phyloP scores from a whole-genome alignment of 1,139 yeast genomes.

The Tardiomyces depauwii region DNA sequence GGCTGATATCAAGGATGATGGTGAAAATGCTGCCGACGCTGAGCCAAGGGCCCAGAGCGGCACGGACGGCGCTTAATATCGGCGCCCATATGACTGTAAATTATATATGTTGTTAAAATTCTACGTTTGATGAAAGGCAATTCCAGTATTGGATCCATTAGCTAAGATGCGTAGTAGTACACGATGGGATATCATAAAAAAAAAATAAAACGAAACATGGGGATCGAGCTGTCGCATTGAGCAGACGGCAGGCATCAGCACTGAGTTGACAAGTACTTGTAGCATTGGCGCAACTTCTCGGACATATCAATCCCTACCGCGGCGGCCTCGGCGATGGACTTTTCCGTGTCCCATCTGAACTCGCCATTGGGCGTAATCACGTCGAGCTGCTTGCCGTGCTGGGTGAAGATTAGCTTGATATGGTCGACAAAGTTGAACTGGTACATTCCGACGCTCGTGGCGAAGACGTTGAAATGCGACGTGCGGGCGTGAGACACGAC shows the following conservation, averaged over 20 bases:
- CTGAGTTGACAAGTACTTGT: background rate
- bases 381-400: constrained; percentile 64
- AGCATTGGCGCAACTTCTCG: background rate
- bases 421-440: constrained; percentile 96
- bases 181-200: too few species aligned
- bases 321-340: background rate
- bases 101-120: too few species aligned
- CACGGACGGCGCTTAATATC: too few species aligned
- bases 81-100: too few species aligned
- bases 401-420: constrained; percentile 72
- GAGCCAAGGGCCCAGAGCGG: too few species aligned
- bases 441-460: constrained; percentile 81
- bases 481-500: constrained; percentile 19
- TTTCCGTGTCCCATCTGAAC: background rate
- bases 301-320: background rate
- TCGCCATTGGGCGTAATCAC: constrained; percentile 35
- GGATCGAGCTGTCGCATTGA: background rate
- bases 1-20: too few species aligned
- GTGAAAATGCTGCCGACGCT: too few species aligned
- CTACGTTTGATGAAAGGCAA: too few species aligned
- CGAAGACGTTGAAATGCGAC: constrained; percentile 79
- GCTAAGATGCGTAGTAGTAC: too few species aligned
- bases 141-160: too few species aligned
- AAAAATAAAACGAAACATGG: too few species aligned
- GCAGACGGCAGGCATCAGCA: too few species aligned